Evolutionary conservation across 345 rosid genomes (phyloP), one percentile per base, ranked within the genome.

Genomic region (Anacardium occidentale): DNA sequence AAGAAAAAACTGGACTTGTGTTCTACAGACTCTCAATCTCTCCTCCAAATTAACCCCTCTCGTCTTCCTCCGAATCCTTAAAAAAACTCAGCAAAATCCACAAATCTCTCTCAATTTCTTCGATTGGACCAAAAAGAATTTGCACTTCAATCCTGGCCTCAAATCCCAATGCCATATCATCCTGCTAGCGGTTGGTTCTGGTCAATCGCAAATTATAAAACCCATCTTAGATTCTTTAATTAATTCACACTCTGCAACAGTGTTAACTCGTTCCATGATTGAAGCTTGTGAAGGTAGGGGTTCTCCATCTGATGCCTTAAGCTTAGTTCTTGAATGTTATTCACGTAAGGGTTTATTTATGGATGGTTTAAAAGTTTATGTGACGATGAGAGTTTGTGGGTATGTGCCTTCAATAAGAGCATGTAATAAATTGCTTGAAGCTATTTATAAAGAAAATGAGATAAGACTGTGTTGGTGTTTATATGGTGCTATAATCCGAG

Each of bases 61-160:
- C 5, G 64, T 90, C 25, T 84, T 90, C 80, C 85, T 80, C 66
- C 86, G 83, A 26, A 80, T 92, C 79, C 83, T 88, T 70, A 69
- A 25, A 32, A 87, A 74, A 60, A 88, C 88, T 75, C 79, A 83
- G 68, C 37, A 69, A 11, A 75, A 75, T 50, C 87, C 89, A 21
- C 74, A 69, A 62, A 70, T 79, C 53, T 74, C 90, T 42, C 82
- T 92, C 25, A 48, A 66, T 71, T 90, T 92, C 88, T 90, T 86
- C 87, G 82, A 84, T 60, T 86, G 84, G 84, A 86, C 80, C 18
- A 70, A 62, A 69, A 52, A 80, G 52, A 68, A 83, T 75, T 82
- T 85, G 32, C 81, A 79, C 17, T 83, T 92, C 24, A 79, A 85
- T 0, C 94, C 88, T 3, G 89, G 86, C 83, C 83, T 92, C 50